Evolutionary conservation across 129 eudicot species (phyloP), one percentile per base, ranked within the genome.

Genomic region (Ambrosia trifida): DNA sequence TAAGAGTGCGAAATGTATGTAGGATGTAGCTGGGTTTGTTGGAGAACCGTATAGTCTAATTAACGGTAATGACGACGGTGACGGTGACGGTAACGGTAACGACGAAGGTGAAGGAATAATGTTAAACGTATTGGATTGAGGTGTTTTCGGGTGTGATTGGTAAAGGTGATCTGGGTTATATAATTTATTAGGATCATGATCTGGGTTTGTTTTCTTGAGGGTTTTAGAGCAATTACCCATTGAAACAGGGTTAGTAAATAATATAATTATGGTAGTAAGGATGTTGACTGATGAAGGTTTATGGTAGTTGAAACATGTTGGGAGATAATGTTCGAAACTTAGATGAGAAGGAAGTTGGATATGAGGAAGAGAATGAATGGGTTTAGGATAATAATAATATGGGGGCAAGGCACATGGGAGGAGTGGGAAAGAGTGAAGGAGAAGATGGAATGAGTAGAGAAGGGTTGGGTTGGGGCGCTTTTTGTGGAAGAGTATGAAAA

Each of bases 1-100:
- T 0, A 69, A 75, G 58, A 94, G 88, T 0, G 96, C 96, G 64
- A 83, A 82, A 0, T 87, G 88, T 64, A 94, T 81, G 87, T 89
- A 88, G 43, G 78, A 83, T 18, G 98, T 92, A 49, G 79, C 71
- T 18, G 83, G 70, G 66, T 86, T 75, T 3, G 85, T n/a, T 28
- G 86, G 84, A 3, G 84, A 85, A 1, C 98, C 98, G 86, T 83
- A 82, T 6, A 92, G 82, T 11, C 74, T 75, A 28, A 89, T 80
- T 18, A 61, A 81, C 57, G 91, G 95, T 3, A 52, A 38, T 38
- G 66, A 2, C 38, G 66, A 2, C 47, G 76, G 68, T 2, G 52
- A 11, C 51, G 79, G 46, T 3, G 41, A 47, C 50, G 77, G 54
- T 40, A 17, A 18, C n/a, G 75, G 8, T 8, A 35, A 6, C 5